Base-by-base conservation (phyloP, 2,329 filamentous ascomycete species). In the Phaeosphaeria sp. region DNA sequence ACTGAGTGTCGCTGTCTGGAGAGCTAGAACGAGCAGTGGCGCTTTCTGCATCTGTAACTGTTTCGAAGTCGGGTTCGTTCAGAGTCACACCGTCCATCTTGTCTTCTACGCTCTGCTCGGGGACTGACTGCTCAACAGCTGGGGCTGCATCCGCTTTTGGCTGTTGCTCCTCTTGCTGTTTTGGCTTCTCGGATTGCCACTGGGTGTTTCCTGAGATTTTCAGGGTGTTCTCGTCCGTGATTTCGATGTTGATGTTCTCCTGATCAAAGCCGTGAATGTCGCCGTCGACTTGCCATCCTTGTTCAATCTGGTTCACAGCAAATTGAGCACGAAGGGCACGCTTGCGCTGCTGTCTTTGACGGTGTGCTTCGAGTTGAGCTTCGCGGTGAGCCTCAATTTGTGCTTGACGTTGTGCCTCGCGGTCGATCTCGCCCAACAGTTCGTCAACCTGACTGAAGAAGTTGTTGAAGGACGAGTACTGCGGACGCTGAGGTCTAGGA, bases 181-280 rank as follows among this genome's bases (percentile, higher is more conserved):
- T 66, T 48, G 65, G 46, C 50, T 62, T 62, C 41, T 44, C 42
- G 4, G 54, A 30, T 21, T 63, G 60, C 64, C 64, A 67, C 41
- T 70, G 58, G 5, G 71, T 75, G 60, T 73, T 73, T 21, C 73
- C 74, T 6, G 64, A 51, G 17, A 76, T 64, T 53, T 66, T 75
- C 53, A 77, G 51, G 2, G 72, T 77, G 52, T 73, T 63, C 41
- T 72, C 74, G 21, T 75, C 74, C 2, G 67, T 71, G 17, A 75
- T 62, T 48, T 76, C 72, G 50, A 77, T 74, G 46, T 53, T 68
- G 52, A 77, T 69, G 54, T 77, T 71, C n/a, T 75, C 64, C 58
- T 74, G 72, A 20, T 67, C 61, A 56, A 77, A 76, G 2, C 72
- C 72, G 1, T 67, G 68, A 10, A 76, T 55, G 21, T 75, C 71